A percentile compares a stretch with the other conserved stretches of the same genome.
These are phyloP conservation scores for Irpex sp. DNA, from an alignment of 1,284 basidiomycete genomes.

Conservation along the genomic window DNA sequence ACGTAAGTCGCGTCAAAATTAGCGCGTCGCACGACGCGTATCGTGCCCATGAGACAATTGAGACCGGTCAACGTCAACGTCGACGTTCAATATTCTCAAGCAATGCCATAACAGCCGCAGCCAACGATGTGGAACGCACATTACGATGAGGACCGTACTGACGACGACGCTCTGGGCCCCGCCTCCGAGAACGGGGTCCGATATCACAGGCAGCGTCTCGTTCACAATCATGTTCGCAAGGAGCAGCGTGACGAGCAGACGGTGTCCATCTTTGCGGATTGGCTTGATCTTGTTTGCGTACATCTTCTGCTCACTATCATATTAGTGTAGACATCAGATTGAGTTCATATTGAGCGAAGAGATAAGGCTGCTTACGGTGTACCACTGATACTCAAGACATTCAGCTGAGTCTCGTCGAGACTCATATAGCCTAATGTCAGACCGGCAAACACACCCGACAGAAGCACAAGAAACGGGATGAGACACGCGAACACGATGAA, in stretches of 20 bases:
- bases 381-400: conserved; percentile 83
- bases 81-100: neutral
- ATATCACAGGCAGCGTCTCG: conserved; percentile 89
- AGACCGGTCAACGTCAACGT: neutral
- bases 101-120: neutral
- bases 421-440: conserved; percentile 91
- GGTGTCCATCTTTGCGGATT: conserved; percentile 81
- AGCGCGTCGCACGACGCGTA: conserved; percentile 12
- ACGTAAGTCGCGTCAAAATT: neutral
- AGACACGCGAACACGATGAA: conserved; percentile 48
- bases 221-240: conserved; percentile 90
- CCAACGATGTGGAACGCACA: conserved; percentile 45
- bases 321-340: neutral
- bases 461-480: conserved; percentile 57
- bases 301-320: conserved; percentile 62
- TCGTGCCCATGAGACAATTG: neutral
- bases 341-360: neutral
- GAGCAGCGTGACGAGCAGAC: conserved; percentile 80
- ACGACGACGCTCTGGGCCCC: conserved; percentile 79
- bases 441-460: conserved; percentile 69
- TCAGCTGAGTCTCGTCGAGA: conserved; percentile 88
- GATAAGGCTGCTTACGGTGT: conserved; percentile 53
- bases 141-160: conserved; percentile 83
- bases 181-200: conserved; percentile 85
- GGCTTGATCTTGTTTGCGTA: conserved; percentile 87